These are phyloP conservation scores for Polygonum maritimum DNA, from an alignment of 148 eudicot genomes.

Conservation along the genomic window DNA sequence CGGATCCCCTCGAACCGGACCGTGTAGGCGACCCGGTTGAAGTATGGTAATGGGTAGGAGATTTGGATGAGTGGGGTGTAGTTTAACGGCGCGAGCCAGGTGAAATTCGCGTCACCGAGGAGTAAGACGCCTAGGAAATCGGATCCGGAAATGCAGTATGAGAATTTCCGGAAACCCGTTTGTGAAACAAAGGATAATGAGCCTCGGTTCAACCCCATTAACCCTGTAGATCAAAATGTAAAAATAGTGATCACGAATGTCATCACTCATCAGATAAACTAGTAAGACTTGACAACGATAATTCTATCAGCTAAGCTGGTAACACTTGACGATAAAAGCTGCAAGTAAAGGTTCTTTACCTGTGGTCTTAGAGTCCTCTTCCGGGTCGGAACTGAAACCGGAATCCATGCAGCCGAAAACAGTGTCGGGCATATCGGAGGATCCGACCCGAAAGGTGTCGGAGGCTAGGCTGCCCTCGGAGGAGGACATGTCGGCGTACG, in stretches of 20 bases:
- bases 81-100: slow-evolving; percentile 29
- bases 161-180: slow-evolving; percentile 25
- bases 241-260: too few relatives aligned
- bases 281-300: too few relatives aligned
- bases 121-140: slow-evolving; percentile 27
- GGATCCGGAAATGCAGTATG: slow-evolving; percentile 29
- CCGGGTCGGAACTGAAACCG: slow-evolving; percentile 28
- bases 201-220: slow-evolving; percentile 35
- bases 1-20: slow-evolving; percentile 55
- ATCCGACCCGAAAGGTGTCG: slow-evolving; percentile 27
- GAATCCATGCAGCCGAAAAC: slow-evolving; percentile 35
- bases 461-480: slow-evolving; percentile 26
- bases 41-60: slow-evolving; percentile 52
- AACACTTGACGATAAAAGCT: too few relatives aligned
- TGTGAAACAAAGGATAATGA: slow-evolving; percentile 27
- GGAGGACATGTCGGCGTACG: slow-evolving; percentile 38
- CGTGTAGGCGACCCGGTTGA: slow-evolving; percentile 64
- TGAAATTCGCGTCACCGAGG: slow-evolving; percentile 27
- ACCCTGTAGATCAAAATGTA: slow-evolving; percentile 8
- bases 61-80: slow-evolving; percentile 65
- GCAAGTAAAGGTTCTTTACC: background rate
- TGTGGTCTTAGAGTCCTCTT: slow-evolving; percentile 30
- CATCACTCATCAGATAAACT: too few relatives aligned
- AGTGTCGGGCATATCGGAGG: slow-evolving; percentile 13
- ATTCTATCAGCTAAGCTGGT: too few relatives aligned